Conservation (phyloP, 2,329 filamentous ascomycete species). For the Lecanicillium sp. region DNA sequence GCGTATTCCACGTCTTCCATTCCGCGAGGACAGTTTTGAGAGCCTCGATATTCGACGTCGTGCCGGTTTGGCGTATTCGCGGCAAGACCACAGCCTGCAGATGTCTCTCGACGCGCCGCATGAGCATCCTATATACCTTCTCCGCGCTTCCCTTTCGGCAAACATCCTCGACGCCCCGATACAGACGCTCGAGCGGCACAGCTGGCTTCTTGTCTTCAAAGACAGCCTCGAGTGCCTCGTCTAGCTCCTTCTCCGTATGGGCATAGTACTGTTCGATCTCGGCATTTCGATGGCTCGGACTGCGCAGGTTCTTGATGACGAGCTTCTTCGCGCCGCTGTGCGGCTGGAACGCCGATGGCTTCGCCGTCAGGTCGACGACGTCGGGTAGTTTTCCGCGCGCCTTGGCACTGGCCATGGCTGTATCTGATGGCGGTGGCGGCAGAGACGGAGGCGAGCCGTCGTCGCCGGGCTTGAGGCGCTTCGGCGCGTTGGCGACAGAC, state of each 20-base stretch:
- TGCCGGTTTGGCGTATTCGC: slow-evolving; percentile 41
- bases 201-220: slow-evolving; percentile 57
- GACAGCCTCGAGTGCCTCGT: slow-evolving; percentile 63
- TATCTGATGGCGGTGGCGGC: no score
- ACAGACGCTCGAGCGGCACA: slow-evolving; percentile 81
- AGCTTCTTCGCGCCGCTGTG: slow-evolving; percentile 75
- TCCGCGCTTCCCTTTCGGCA: slow-evolving; percentile 71
- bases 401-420: slow-evolving; percentile 26
- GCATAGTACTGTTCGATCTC: slow-evolving; percentile 73
- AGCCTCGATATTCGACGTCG: slow-evolving; percentile 51
- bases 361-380: slow-evolving; percentile 25
- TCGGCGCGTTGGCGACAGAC: slow-evolving; percentile 16
- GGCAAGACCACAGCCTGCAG: slow-evolving; percentile 54
- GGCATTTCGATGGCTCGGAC: slow-evolving; percentile 43
- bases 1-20: slow-evolving; percentile 74
- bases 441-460: slow-evolving; percentile 9
- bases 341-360: slow-evolving; percentile 53
- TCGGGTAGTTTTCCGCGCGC: slow-evolving; percentile 33
- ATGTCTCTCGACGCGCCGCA: slow-evolving; percentile 58
- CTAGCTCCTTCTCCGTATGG: slow-evolving; percentile 66
- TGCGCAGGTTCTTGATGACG: slow-evolving; percentile 85
- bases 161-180: slow-evolving; percentile 84
- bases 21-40: slow-evolving; percentile 46
- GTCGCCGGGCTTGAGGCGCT: slow-evolving; percentile 24
- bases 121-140: slow-evolving; percentile 59